phyloP scores from a whole-genome alignment of 1,139 yeast genomes.

The Yamadazyma mexicana region DNA sequence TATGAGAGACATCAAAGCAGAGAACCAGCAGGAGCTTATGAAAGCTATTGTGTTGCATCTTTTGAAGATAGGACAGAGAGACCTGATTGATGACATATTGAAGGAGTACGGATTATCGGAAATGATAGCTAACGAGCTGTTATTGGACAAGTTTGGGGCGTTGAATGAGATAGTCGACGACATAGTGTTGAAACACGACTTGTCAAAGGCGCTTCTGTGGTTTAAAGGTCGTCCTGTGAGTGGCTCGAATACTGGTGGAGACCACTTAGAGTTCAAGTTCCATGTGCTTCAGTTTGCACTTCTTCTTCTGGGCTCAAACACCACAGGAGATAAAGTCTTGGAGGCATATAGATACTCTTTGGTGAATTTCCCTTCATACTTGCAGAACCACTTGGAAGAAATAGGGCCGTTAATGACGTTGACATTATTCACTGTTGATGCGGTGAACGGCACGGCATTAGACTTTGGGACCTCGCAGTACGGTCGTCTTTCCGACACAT shows the following conservation, averaged over 20 bases:
- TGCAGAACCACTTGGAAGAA: conserved; percentile 36
- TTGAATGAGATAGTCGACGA: conserved; percentile 40
- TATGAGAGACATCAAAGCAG: conserved; percentile 19
- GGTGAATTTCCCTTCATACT: conserved; percentile 49
- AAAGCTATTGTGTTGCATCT: conserved; percentile 44
- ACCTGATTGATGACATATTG: conserved; percentile 33
- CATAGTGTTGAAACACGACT: conserved; percentile 34
- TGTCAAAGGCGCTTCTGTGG: conserved; percentile 38
- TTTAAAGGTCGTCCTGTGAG: conserved; percentile 21
- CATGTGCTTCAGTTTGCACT: conserved; percentile 60
- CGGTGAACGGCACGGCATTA: conserved; percentile 11
- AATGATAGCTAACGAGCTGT: conserved; percentile 23
- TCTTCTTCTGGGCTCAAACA: conserved; percentile 27
- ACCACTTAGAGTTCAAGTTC: conserved; percentile 56
- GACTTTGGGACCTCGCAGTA: not conserved
- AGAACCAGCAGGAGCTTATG: conserved; percentile 36
- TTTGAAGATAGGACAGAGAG: conserved; percentile 44
- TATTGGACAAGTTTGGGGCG: conserved; percentile 28
- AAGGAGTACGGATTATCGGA: conserved; percentile 12
- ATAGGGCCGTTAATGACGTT: conserved; percentile 58
- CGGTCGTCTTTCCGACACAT: conserved; percentile 21
- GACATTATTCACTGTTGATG: conserved; percentile 6
- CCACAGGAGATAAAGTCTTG: conserved; percentile 27
- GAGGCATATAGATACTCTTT: conserved; percentile 60
- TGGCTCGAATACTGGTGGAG: not conserved